These are phyloP conservation scores for Tinospora cordifolia DNA, from an alignment of 164 flowering plant species.

Conservation along the genomic window DNA sequence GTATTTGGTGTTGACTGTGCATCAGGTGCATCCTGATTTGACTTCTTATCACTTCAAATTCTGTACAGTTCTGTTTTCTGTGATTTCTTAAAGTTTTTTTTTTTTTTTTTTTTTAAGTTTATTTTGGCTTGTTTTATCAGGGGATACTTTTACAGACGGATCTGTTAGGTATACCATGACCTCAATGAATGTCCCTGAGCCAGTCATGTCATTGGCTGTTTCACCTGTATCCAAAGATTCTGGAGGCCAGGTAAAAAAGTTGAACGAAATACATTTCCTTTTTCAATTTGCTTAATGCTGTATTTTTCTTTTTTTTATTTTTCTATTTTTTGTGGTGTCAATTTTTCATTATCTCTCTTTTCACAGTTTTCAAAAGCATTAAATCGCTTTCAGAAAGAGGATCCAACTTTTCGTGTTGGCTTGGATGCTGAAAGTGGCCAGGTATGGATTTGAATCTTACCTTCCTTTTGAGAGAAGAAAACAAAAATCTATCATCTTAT, in stretches of 20 bases:
- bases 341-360: constrained; percentile 11
- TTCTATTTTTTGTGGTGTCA: not conserved
- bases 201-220: constrained; percentile 98
- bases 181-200: constrained; percentile 99
- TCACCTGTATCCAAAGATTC: constrained; percentile 93
- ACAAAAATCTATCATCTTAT: not conserved
- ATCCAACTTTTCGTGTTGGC: constrained; percentile 99
- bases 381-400: constrained; percentile 97
- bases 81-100: not conserved
- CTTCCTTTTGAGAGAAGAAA: constrained; percentile 1
- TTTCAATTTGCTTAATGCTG: not conserved
- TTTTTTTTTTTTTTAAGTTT: not conserved
- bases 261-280: not conserved
- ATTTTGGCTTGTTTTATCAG: constrained; percentile 31
- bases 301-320: too few species aligned
- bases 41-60: not conserved
- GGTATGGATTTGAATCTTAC: constrained; percentile 32
- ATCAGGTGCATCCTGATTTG: constrained; percentile 48
- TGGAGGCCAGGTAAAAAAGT: constrained; percentile 74
- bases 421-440: constrained; percentile 97
- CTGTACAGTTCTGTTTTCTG: not conserved
- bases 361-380: constrained; percentile 93
- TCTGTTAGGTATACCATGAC: constrained; percentile 95
- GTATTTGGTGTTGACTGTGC: constrained; percentile 99
- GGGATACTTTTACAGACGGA: constrained; percentile 97